Evolutionary conservation across 768 basidiomycete species (phyloP), one percentile per base, ranked within the genome.

Genomic region (Mycena crocata): DNA sequence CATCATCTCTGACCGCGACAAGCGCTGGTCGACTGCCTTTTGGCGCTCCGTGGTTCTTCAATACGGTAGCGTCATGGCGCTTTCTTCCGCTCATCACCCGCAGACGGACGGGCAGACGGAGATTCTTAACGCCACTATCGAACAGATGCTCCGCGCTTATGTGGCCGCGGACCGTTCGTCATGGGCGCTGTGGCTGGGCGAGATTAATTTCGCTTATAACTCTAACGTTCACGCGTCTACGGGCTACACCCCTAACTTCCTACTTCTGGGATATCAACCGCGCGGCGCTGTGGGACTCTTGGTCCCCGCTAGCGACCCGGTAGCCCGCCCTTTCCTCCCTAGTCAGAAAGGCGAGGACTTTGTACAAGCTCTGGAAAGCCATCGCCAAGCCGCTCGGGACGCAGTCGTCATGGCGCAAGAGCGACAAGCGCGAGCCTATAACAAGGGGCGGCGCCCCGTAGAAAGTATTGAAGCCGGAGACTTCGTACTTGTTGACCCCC

Each of bases 161-260:
- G n/a, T 37, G 15, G 35, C 35, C 15, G 15, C 35, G 9, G 19
- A 45, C n/a, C 44, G 44, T 21, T 9, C 44, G 44, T 19, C 45
- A 24, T 46, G 45, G 45, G 45, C 45, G 12, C 45, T 12, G 73
- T 74, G 73, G 66, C 48, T 81, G 0, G 64, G 69, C 26, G 60
- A 65, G 1, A 39, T 79, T 1, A 73, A 73, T 3, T 76, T 75
- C 44, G 71, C 79, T 0, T 79, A 79, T 62, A 81, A 80, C 48
- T 71, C 72, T n/a, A 54, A 74, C 6, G 40, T 68, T 35, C 30
- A 71, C 35, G 8, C 35, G 9, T 37, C 35, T 8, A 37, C n/a
- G n/a, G n/a, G n/a, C n/a, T n/a, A n/a, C n/a, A n/a, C n/a, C n/a
- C n/a, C n/a, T n/a, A n/a, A n/a, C n/a, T n/a, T n/a, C n/a, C n/a